These are phyloP conservation scores for Daldinia eschscholtzii DNA, from an alignment of 2,329 filamentous ascomycete species.

Conservation along the genomic window DNA sequence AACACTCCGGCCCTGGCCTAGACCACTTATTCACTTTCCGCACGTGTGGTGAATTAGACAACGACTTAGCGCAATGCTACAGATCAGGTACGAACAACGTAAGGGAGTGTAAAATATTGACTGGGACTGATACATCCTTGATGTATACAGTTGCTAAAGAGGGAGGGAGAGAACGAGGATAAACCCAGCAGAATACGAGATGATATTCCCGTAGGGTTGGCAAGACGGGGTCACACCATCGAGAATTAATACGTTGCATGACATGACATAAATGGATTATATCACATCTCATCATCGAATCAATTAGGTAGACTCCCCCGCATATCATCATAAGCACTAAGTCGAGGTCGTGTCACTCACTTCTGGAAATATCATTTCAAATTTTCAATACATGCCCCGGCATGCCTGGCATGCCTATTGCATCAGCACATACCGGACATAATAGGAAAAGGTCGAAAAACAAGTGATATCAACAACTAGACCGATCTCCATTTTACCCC, in stretches of 20 bases:
- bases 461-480: not conserved
- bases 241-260: not conserved
- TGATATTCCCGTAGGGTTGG: slow-evolving; percentile 4
- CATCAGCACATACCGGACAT: not conserved
- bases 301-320: not conserved
- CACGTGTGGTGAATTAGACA: not conserved
- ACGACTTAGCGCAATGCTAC: not conserved
- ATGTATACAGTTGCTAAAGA: not conserved
- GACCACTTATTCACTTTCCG: not conserved
- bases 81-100: slow-evolving; percentile 5
- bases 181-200: slow-evolving; percentile 13
- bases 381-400: no score
- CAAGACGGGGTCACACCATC: not conserved
- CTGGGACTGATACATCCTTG: not conserved
- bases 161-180: slow-evolving; percentile 2
- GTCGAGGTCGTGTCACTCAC: not conserved
- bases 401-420: no score
- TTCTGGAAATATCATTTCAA: not conserved
- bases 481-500: slow-evolving; percentile 14
- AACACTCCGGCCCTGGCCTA: not conserved
- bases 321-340: not conserved
- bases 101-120: slow-evolving; percentile 6
- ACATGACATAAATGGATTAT: slow-evolving; percentile 1
- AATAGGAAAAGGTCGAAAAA: not conserved
- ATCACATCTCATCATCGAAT: slow-evolving; percentile 20